A percentile compares a stretch with the other conserved stretches of the same genome.
These are phyloP conservation scores for Phyllosticta ampelicida DNA, from an alignment of 2,329 filamentous ascomycete genomes.

Conservation along the genomic window DNA sequence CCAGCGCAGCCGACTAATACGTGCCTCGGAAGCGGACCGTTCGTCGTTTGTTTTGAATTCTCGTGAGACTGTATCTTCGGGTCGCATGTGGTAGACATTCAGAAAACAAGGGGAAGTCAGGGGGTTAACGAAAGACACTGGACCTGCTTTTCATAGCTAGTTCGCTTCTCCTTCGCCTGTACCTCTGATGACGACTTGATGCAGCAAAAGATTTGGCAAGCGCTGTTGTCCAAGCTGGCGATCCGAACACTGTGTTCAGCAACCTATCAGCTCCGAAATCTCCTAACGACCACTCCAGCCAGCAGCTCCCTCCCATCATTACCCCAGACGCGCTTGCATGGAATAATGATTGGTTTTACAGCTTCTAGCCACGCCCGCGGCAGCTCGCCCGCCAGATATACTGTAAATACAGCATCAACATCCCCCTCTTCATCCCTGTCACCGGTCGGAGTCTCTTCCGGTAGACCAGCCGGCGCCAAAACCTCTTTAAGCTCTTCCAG, in stretches of 20 bases:
- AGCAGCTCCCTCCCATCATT: slow-evolving; percentile 6
- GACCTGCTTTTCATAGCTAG: too few relatives aligned
- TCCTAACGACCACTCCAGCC: slow-evolving; percentile 5
- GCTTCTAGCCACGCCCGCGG: background rate
- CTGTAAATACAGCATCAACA: background rate
- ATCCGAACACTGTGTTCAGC: background rate
- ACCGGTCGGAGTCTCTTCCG: background rate
- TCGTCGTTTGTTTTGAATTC: too few relatives aligned
- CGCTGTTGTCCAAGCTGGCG: too few relatives aligned
- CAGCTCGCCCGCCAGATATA: background rate
- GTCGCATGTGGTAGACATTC: too few relatives aligned
- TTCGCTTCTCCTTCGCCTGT: too few relatives aligned
- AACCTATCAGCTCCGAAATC: background rate
- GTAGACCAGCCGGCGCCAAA: background rate
- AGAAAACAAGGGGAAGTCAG: too few relatives aligned
- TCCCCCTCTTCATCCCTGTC: background rate
- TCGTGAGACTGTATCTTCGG: too few relatives aligned
- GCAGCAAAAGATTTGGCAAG: too few relatives aligned
- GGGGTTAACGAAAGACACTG: too few relatives aligned
- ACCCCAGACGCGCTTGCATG: slow-evolving; percentile 11
- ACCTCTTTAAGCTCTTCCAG: slow-evolving; percentile 1
- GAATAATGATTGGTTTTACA: slow-evolving; percentile 5
- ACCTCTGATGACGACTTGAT: too few relatives aligned
- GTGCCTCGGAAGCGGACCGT: background rate
- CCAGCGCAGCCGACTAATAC: background rate